Percentiles rank a stretch among this genome's conserved stretches.
phyloP scores from a whole-genome alignment of 805 yeast genomes.

The Yarrowia sp. region DNA sequence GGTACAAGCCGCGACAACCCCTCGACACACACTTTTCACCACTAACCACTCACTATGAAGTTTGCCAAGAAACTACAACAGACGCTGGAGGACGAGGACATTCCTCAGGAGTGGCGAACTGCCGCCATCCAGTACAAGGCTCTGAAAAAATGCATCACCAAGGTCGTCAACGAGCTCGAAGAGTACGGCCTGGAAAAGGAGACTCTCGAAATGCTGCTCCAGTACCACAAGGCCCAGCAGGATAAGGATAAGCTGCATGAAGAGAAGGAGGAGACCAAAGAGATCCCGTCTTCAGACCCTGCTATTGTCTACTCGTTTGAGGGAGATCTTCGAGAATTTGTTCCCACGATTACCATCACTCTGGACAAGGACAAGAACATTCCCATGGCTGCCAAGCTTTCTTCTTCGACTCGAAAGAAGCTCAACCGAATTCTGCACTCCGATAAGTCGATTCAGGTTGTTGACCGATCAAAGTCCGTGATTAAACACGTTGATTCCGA shows the following conservation, averaged over 20 bases:
- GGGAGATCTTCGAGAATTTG: conserved; percentile 44
- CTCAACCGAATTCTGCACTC: conserved; percentile 37
- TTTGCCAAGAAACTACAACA: conserved; percentile 76
- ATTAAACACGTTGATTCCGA: conserved; percentile 33
- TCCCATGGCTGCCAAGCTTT: conserved; percentile 42
- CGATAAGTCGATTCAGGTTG: conserved; percentile 31
- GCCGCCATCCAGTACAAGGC: conserved; percentile 76
- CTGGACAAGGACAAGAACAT: conserved; percentile 42
- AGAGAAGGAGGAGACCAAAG: conserved; percentile 16
- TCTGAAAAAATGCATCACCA: conserved; percentile 68
- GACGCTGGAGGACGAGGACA: conserved; percentile 62
- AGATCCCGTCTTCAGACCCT: conserved; percentile 19
- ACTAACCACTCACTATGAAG: conserved; percentile 58
- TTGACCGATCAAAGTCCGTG: conserved; percentile 19
- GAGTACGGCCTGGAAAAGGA: conserved; percentile 63
- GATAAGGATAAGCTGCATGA: conserved; percentile 30
- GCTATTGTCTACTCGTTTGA: conserved; percentile 43
- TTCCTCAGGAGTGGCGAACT: conserved; percentile 72
- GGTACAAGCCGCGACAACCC: conserved; percentile 1
- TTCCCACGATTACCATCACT: conserved; percentile 45
- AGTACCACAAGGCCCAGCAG: conserved; percentile 42
- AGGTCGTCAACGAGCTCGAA: conserved; percentile 68
- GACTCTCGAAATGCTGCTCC: conserved; percentile 47
- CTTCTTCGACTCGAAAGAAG: conserved; percentile 41
- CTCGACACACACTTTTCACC: neutral